Evolutionary conservation across 352 stramenopile species (phyloP).

Genomic region (Pythium biforme): DNA sequence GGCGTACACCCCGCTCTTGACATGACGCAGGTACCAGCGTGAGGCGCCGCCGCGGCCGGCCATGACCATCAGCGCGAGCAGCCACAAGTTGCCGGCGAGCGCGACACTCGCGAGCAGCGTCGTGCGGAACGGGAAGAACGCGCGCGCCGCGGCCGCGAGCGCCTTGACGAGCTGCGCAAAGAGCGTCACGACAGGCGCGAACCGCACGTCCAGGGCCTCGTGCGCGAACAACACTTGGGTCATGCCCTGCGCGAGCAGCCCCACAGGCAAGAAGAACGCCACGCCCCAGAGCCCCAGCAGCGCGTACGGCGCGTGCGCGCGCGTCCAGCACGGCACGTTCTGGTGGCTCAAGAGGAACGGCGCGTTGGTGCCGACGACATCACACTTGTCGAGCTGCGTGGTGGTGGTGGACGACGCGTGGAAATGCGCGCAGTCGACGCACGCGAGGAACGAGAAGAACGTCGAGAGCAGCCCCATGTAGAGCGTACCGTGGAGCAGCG

Average conservation of each 20-base stretch:
- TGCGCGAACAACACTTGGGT: slow-evolving; percentile 64
- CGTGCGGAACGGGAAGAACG: slow-evolving; percentile 50
- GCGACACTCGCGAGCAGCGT: slow-evolving; percentile 37
- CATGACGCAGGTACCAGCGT: slow-evolving; percentile 55
- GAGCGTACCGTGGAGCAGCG: slow-evolving; percentile 44
- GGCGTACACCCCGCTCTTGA: slow-evolving; percentile 57
- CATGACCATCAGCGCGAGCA: slow-evolving; percentile 37
- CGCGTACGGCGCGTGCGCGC: slow-evolving; percentile 39
- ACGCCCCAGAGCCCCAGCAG: slow-evolving; percentile 57
- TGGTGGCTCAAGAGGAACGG: slow-evolving; percentile 49
- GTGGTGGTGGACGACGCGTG: slow-evolving; percentile 27
- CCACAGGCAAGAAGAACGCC: slow-evolving; percentile 60
- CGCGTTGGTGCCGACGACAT: neutral
- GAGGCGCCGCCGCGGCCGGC: slow-evolving; percentile 41
- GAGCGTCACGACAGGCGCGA: slow-evolving; percentile 49
- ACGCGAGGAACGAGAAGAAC: slow-evolving; percentile 57
- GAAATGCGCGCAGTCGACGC: slow-evolving; percentile 43
- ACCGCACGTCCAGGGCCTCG: slow-evolving; percentile 63
- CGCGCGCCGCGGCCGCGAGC: slow-evolving; percentile 34
- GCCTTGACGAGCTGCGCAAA: slow-evolving; percentile 58
- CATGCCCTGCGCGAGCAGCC: slow-evolving; percentile 56
- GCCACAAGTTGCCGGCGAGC: slow-evolving; percentile 33
- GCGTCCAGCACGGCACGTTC: slow-evolving; percentile 43
- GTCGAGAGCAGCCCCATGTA: slow-evolving; percentile 63
- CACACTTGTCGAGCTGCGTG: slow-evolving; percentile 17